Base-by-base conservation (phyloP, 306 rosid genomes). In the Hippophae gyantsensis region DNA sequence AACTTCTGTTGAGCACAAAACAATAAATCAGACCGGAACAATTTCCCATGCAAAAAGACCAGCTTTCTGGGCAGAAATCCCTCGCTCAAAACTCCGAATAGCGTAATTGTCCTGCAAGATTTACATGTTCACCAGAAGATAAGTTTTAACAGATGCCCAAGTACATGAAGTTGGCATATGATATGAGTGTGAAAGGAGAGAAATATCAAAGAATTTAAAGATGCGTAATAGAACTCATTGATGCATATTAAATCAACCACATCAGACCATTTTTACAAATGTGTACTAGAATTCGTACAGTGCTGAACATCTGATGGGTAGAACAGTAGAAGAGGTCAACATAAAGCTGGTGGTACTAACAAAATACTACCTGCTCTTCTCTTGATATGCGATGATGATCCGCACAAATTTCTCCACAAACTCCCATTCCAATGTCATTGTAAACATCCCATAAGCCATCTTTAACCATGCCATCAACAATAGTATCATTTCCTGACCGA, bases 361-460 rank as follows among this genome's bases (percentile, higher is more conserved):
- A 59, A 68, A 82, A 57, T 58, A 49, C 41, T 74, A 90, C 95
- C 95, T 90, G 97, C 64, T 84, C 85, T 76, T 85, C 89, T 75
- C 94, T 84, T 60, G 87, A 74, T 60, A 90, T 79, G 68, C 54
- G 55, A 75, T 81, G 80, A 46, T 68, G 73, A 38, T 80, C 81
- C 61, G 98, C 96, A 67, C 98, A 90, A 44, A 90, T 43, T 72
- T 90, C 98, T 11, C 70, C 98, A 73, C 98, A 90, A 70, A 69
- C 80, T 70, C 96, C 96, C 95, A 90, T 90, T 43, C 89, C 80
- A 49, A 83, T 70, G 79, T 83, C 89, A 64, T 90, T 90, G 68
- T 87, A 90, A 67, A 81, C 96, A 80, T 90, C 98, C 98, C 98
- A 90, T 48, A 90, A 84, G 56, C 98, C 96, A 76, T 90, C 98